Conservation (phyloP, 768 basidiomycete species). For the Boletus vermiculosoides region DNA sequence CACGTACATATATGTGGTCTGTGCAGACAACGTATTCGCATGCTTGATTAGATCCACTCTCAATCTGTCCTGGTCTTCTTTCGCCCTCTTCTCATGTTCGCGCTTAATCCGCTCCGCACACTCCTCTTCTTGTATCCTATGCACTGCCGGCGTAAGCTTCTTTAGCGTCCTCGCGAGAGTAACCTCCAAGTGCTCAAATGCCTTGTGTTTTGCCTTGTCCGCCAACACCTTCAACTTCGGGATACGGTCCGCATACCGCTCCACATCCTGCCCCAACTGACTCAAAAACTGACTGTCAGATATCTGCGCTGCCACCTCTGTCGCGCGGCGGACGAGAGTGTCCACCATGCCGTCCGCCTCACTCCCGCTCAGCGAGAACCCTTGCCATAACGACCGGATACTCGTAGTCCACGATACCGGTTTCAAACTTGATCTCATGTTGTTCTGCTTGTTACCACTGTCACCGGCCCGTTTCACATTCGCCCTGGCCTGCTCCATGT, state of each 20-base stretch:
- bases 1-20: conserved; percentile 12
- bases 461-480: neutral
- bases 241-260: neutral
- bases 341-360: neutral
- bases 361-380: neutral
- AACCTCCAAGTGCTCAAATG: neutral
- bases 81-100: neutral
- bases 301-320: neutral
- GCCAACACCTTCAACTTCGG: conserved; percentile 1
- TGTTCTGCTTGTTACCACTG: neutral
- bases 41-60: conserved; percentile 19
- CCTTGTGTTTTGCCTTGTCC: neutral
- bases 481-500: conserved; percentile 4
- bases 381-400: neutral
- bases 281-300: conserved; percentile 19
- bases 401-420: neutral
- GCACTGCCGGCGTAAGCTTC: conserved; percentile 8
- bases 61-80: conserved; percentile 7
- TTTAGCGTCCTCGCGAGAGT: neutral
- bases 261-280: conserved; percentile 1
- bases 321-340: conserved; percentile 2
- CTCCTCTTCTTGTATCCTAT: conserved; percentile 8
- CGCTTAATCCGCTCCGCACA: neutral
- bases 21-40: conserved; percentile 17
- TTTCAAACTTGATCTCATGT: too few species aligned